Percentiles rank a stretch among this genome's conserved stretches.
phyloP scores from a whole-genome alignment of 306 rosid species.

The Aeschynomene evenia region DNA sequence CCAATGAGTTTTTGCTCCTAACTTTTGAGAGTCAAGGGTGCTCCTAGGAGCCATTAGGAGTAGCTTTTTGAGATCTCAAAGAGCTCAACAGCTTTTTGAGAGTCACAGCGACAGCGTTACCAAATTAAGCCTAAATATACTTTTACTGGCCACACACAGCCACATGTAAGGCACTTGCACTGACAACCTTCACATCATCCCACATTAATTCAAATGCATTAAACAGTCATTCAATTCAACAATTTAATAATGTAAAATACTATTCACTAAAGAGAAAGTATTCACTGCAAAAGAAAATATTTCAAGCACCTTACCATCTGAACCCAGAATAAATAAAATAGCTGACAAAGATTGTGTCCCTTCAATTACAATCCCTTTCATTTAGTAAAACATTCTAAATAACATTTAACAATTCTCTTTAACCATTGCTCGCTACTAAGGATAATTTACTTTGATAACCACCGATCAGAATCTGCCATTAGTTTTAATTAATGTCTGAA shows the following conservation, averaged over 20 bases:
- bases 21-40: no score
- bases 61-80: no score
- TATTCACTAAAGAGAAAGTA: not conserved
- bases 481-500: slow-evolving; percentile 12
- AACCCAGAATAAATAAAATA: not conserved
- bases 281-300: not conserved
- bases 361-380: not conserved
- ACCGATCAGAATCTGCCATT: slow-evolving; percentile 20
- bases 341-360: not conserved
- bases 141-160: not conserved
- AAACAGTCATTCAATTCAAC: slow-evolving; percentile 1
- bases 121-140: no score
- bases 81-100: no score
- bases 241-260: not conserved
- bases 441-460: not conserved
- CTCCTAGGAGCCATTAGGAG: no score
- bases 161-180: not conserved
- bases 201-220: slow-evolving; percentile 5
- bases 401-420: not conserved
- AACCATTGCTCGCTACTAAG: not conserved
- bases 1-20: no score
- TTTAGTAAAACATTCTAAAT: not conserved
- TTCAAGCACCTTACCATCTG: not conserved
- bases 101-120: no score
- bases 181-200: not conserved